A percentile compares a stretch with the other conserved stretches of the same genome.
Conservation (phyloP, 192 early-diverging fungal species). For the Gigaspora rosea region DNA sequence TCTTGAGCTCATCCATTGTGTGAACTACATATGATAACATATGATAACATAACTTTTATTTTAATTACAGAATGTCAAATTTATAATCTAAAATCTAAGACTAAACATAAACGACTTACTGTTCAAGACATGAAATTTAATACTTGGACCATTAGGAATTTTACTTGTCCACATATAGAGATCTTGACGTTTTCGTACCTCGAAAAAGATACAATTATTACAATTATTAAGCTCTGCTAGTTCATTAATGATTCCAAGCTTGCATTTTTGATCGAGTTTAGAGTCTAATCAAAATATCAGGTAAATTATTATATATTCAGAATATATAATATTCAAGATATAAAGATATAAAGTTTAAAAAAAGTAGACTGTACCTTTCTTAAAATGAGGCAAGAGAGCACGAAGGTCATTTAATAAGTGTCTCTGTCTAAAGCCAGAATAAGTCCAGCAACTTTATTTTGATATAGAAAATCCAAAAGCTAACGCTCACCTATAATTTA, state of each 20-base stretch:
- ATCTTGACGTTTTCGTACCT: slow-evolving; percentile 89
- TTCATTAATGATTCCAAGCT: slow-evolving; percentile 89
- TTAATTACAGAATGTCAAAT: background rate
- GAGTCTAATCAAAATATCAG: slow-evolving; percentile 51
- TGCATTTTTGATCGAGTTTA: slow-evolving; percentile 91
- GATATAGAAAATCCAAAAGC: background rate
- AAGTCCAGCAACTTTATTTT: background rate
- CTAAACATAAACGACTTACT: slow-evolving; percentile 47
- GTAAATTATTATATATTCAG: background rate
- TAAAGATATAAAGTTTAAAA: background rate
- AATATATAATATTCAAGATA: background rate
- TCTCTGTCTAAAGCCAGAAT: slow-evolving; percentile 65
- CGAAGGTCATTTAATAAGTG: slow-evolving; percentile 91
- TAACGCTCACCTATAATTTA: slow-evolving; percentile 68
- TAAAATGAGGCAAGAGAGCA: slow-evolving; percentile 88
- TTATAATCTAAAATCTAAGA: background rate
- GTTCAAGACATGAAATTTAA: slow-evolving; percentile 95
- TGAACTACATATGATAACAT: slow-evolving; percentile 68
- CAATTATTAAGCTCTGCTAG: slow-evolving; percentile 96
- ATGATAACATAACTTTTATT: background rate
- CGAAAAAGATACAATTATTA: slow-evolving; percentile 98
- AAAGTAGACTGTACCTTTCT: slow-evolving; percentile 64
- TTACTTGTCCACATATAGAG: slow-evolving; percentile 95
- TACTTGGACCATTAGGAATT: slow-evolving; percentile 92
- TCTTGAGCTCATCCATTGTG: slow-evolving; percentile 98